Conservation (phyloP, 306 rosid species). For the Inga laurina region DNA sequence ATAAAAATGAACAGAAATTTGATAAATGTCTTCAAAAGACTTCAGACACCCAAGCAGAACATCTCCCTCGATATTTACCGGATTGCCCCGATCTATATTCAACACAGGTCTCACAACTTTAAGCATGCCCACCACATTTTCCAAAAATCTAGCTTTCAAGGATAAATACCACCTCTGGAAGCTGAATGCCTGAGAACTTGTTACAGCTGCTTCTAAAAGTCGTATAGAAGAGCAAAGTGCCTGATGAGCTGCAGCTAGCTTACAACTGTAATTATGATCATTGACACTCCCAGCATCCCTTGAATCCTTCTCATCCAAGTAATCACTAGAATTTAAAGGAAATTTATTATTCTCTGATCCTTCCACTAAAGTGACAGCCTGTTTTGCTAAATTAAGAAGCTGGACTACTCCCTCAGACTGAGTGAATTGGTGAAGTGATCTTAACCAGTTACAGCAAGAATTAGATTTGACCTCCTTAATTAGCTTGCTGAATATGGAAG, state of each 20-base stretch:
- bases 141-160: slow-evolving; percentile 50
- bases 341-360: slow-evolving; percentile 34
- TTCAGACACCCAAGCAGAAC: slow-evolving; percentile 17
- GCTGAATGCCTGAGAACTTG: slow-evolving; percentile 41
- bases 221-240: slow-evolving; percentile 50
- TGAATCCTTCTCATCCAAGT: slow-evolving; percentile 30
- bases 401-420: slow-evolving; percentile 47
- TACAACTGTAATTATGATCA: slow-evolving; percentile 25
- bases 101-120: slow-evolving; percentile 32
- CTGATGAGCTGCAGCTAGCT: slow-evolving; percentile 46
- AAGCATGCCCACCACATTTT: slow-evolving; percentile 40
- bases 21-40: slow-evolving; percentile 37
- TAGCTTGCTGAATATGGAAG: slow-evolving; percentile 47
- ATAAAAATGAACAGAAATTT: slow-evolving; percentile 41
- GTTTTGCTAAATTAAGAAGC: slow-evolving; percentile 38
- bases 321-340: slow-evolving; percentile 24
- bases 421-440: slow-evolving; percentile 50
- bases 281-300: slow-evolving; percentile 16
- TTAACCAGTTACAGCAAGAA: slow-evolving; percentile 50
- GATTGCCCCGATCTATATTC: slow-evolving; percentile 15
- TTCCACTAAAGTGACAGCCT: slow-evolving; percentile 37
- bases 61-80: slow-evolving; percentile 24
- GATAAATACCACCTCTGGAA: slow-evolving; percentile 74
- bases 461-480: slow-evolving; percentile 39
- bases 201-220: slow-evolving; percentile 44